Evolutionary conservation across 805 yeast species (phyloP).

Genomic region (Zygotorulaspora chibaensis): DNA sequence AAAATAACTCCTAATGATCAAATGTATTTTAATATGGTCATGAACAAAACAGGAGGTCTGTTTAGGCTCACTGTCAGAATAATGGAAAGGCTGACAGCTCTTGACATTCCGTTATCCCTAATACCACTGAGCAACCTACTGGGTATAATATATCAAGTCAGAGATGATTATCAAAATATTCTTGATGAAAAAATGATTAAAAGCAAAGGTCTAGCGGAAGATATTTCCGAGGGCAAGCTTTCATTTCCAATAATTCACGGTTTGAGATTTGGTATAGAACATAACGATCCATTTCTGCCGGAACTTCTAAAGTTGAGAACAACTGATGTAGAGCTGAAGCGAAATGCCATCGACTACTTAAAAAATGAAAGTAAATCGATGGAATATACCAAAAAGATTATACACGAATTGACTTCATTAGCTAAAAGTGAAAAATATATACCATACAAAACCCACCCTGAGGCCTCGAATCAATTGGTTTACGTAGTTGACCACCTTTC

Average conservation of each 20-base stretch:
- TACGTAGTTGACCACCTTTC: slow-evolving; percentile 15
- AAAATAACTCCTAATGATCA: slow-evolving; percentile 50
- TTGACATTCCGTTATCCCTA: slow-evolving; percentile 29
- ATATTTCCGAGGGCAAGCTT: slow-evolving; percentile 82
- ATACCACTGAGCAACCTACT: slow-evolving; percentile 65
- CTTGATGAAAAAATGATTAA: slow-evolving; percentile 41
- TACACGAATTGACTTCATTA: slow-evolving; percentile 19
- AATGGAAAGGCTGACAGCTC: slow-evolving; percentile 41
- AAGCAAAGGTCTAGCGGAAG: slow-evolving; percentile 82
- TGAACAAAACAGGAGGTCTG: slow-evolving; percentile 85
- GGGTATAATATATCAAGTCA: slow-evolving; percentile 81
- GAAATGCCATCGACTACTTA: slow-evolving; percentile 47
- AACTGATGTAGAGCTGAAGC: slow-evolving; percentile 45
- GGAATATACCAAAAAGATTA: slow-evolving; percentile 21
- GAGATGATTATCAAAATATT: slow-evolving; percentile 79
- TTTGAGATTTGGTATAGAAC: slow-evolving; percentile 36
- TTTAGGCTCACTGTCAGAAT: slow-evolving; percentile 69
- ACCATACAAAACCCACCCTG: slow-evolving; percentile 15
- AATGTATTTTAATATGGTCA: slow-evolving; percentile 75
- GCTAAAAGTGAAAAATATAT: slow-evolving; percentile 22
- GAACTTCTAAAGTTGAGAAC: slow-evolving; percentile 54
- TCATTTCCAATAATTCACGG: slow-evolving; percentile 82
- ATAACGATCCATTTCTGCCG: slow-evolving; percentile 38
- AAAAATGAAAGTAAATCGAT: slow-evolving; percentile 32
- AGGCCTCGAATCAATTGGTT: slow-evolving; percentile 12